Evolutionary conservation across 768 basidiomycete species (phyloP), one percentile per base, ranked within the genome.

Genomic region (Tylopilus vinaceipallidus): DNA sequence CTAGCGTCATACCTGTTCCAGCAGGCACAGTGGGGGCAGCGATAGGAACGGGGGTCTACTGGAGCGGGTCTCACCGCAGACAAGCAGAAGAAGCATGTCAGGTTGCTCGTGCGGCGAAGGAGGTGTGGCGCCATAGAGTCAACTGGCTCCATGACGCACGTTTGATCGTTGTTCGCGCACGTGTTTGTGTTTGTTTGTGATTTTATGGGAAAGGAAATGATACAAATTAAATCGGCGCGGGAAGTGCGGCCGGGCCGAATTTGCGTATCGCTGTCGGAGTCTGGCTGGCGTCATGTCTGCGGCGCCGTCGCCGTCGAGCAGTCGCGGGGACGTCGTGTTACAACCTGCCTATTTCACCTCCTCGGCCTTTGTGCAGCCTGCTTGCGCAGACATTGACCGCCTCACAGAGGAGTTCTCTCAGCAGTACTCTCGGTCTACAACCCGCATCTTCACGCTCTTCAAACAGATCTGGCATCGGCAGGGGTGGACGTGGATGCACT

Each of bases 331-430:
- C 20, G 65, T 84, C 53, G 69, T 78, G 33, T 68, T 91, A 10
- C 89, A 91, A 59, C 88, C 87, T 1, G 72, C 75, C 17, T 91
- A 86, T 65, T 92, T 89, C 62, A 86, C 88, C 0, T 91, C 88
- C 3, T 87, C 86, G 0, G 60, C 85, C 20, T 92, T 84, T 65
- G 80, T 89, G 9, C 68, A 78, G 17, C 71, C 81, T 13, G 72
- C 88, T 19, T 78, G 85, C 3, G 75, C 80, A 24, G 90, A 93
- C 65, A 74, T 91, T 24, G 65, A 73, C 3, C 60, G 57, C 3
- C 75, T 93, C 20, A 65, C 83, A 3, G 59, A 70, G n/a, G 56
- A 66, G 10, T 91, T 80, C 55, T 66, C 76, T 24, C 75, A 79
- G n/a, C 69, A 70, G 30, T 83, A 80, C 57, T 52, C 68, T 1